These are phyloP conservation scores for Magnusiomyces paraingens DNA, from an alignment of 1,139 yeast genomes.

Conservation along the genomic window DNA sequence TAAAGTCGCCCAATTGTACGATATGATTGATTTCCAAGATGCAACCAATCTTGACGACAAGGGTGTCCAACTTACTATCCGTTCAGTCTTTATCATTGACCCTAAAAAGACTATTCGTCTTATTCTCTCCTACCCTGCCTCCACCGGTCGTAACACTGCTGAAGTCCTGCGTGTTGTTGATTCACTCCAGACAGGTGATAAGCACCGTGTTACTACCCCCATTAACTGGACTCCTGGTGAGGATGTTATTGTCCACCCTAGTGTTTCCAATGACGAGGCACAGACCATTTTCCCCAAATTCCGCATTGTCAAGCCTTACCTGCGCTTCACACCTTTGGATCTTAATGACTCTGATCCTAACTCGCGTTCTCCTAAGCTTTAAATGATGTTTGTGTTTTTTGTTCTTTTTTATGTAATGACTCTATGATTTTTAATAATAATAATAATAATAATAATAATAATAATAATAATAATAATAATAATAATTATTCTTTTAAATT, in stretches of 20 bases:
- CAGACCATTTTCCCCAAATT: slow-evolving; percentile 66
- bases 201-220: slow-evolving; percentile 69
- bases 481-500: no score
- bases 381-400: no score
- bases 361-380: no score
- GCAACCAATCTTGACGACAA: slow-evolving; percentile 52
- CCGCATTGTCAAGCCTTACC: slow-evolving; percentile 72
- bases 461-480: no score
- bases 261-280: slow-evolving; percentile 65
- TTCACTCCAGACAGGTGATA: slow-evolving; percentile 71
- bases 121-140: slow-evolving; percentile 73
- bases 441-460: no score
- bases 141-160: slow-evolving; percentile 84
- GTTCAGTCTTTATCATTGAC: slow-evolving; percentile 80
- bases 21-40: slow-evolving; percentile 71
- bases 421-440: no score
- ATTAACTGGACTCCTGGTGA: slow-evolving; percentile 85
- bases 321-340: slow-evolving; percentile 48
- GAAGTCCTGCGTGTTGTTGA: slow-evolving; percentile 78
- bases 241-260: slow-evolving; percentile 77
- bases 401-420: no score
- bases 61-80: slow-evolving; percentile 62
- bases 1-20: slow-evolving; percentile 61
- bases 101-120: slow-evolving; percentile 69
- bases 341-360: no score